phyloP scores from a whole-genome alignment of 345 rosid genomes.

The Adansonia digitata region DNA sequence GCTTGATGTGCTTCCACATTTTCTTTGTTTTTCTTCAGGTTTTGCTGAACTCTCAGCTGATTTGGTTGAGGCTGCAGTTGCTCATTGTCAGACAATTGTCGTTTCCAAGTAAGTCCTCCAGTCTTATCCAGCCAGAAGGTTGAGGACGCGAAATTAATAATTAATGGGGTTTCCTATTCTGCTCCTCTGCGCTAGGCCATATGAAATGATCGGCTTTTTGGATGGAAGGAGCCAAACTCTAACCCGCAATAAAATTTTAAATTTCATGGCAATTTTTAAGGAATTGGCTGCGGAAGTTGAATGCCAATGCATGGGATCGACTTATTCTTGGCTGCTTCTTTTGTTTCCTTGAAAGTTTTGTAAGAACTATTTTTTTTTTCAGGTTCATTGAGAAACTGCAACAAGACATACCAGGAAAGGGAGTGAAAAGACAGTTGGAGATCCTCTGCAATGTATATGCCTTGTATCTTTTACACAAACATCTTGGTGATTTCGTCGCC shows the following conservation, averaged over 20 bases:
- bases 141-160: background rate
- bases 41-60: background rate
- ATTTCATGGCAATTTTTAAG: background rate
- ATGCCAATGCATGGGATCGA: background rate
- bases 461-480: slow-evolving; percentile 66
- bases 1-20: background rate
- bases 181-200: background rate
- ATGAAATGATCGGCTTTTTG: background rate
- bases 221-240: background rate
- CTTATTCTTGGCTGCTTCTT: background rate
- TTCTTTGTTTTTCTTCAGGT: slow-evolving; percentile 40
- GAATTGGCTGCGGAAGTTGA: background rate
- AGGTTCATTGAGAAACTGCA: slow-evolving; percentile 87
- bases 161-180: background rate
- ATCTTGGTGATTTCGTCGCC: slow-evolving; percentile 80
- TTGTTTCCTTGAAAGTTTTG: background rate
- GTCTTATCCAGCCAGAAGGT: background rate
- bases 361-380: slow-evolving; percentile 11
- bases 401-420: slow-evolving; percentile 76
- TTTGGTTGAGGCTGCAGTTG: background rate
- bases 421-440: slow-evolving; percentile 69
- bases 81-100: background rate
- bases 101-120: slow-evolving; percentile 57
- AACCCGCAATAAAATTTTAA: background rate
- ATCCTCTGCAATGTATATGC: slow-evolving; percentile 68